Percentiles rank a stretch among this genome's conserved stretches.
Conservation (phyloP, 352 stramenopile genomes). For the Achlya hypogyna region DNA sequence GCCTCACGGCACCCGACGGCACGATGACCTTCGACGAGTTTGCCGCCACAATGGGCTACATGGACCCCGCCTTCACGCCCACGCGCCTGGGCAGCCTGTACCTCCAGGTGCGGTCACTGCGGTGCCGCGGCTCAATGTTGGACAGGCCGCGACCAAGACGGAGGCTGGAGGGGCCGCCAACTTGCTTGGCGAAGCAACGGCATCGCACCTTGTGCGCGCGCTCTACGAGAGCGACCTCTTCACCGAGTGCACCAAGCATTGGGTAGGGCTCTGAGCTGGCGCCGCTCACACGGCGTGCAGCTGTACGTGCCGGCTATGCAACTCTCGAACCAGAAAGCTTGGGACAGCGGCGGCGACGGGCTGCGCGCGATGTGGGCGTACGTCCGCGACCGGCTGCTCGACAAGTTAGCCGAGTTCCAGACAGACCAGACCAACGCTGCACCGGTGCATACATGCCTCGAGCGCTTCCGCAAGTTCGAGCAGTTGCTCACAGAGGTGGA, state of each 20-base stretch:
- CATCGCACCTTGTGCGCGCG: background rate
- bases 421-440: slow-evolving; percentile 7
- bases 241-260: slow-evolving; percentile 11
- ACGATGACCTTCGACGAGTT: slow-evolving; percentile 8
- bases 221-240: slow-evolving; percentile 16
- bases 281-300: background rate
- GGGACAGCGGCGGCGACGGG: slow-evolving; percentile 2
- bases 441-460: slow-evolving; percentile 6
- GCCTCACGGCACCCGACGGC: background rate
- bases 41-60: background rate
- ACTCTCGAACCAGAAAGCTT: background rate
- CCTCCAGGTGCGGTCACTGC: background rate
- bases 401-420: slow-evolving; percentile 5
- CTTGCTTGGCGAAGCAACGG: background rate
- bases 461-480: slow-evolving; percentile 12
- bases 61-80: background rate
- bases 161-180: background rate
- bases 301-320: slow-evolving; percentile 11
- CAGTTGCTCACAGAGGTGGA: background rate
- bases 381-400: background rate
- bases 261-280: background rate
- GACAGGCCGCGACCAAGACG: background rate
- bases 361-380: slow-evolving; percentile 12
- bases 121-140: background rate
- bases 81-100: slow-evolving; percentile 1